Evolutionary conservation across 768 basidiomycete genomes (phyloP).

Genomic region (Suillus hirtellus): DNA sequence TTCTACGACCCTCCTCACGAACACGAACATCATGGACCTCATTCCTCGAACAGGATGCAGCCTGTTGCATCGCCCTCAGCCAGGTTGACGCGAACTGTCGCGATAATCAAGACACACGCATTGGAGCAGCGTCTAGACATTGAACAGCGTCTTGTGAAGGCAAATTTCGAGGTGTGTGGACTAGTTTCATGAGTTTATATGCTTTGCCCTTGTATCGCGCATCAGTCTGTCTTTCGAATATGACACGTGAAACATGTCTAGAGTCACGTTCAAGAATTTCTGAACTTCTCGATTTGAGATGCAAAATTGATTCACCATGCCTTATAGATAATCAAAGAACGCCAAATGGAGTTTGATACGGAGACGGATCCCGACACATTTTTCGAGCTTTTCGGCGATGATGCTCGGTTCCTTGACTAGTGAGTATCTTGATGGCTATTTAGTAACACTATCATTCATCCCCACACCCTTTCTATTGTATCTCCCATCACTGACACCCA

Average conservation of each 20-base stretch:
- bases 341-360: constrained; percentile 86
- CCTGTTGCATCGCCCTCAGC: constrained; percentile 14
- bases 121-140: constrained; percentile 75
- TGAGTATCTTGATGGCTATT: constrained; percentile 40
- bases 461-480: neutral
- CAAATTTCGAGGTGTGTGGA: constrained; percentile 73
- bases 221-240: neutral
- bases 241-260: constrained; percentile 12
- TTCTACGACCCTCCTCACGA: constrained; percentile 18
- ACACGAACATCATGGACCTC: constrained; percentile 4
- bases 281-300: constrained; percentile 6
- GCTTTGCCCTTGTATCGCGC: neutral
- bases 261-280: neutral
- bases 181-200: neutral
- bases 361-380: constrained; percentile 81
- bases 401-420: constrained; percentile 74
- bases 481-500: constrained; percentile 11
- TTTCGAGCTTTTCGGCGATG: constrained; percentile 78
- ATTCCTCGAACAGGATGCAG: constrained; percentile 11
- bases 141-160: constrained; percentile 75
- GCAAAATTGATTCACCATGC: constrained; percentile 19
- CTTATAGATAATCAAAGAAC: constrained; percentile 76
- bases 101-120: constrained; percentile 83
- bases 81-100: constrained; percentile 61
- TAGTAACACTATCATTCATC: neutral